These are phyloP conservation scores for Phytopythium sindhum DNA, from an alignment of 352 stramenopile genomes.

Conservation along the genomic window DNA sequence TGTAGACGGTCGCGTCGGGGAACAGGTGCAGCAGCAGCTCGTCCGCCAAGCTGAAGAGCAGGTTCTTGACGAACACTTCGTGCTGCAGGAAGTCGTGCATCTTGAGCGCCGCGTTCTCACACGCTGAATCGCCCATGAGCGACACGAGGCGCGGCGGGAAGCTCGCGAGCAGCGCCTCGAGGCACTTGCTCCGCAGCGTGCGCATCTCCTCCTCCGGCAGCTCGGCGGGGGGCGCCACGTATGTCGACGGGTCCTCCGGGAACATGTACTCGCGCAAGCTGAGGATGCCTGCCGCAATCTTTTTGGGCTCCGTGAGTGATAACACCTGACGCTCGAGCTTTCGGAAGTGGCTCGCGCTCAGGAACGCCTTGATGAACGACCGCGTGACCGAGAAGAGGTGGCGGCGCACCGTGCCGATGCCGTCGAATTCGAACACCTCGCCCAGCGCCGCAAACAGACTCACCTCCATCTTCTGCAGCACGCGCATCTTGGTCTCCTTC, in stretches of 20 bases:
- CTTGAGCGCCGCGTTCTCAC: constrained; percentile 74
- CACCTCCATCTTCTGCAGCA: constrained; percentile 79
- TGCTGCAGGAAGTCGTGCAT: constrained; percentile 86
- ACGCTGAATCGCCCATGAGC: constrained; percentile 74
- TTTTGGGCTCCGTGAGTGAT: constrained; percentile 74
- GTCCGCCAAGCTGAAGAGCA: constrained; percentile 77
- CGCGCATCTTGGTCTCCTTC: constrained; percentile 79
- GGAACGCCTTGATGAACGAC: constrained; percentile 78
- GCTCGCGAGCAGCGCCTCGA: constrained; percentile 69
- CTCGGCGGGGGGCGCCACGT: constrained; percentile 7
- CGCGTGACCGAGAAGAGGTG: constrained; percentile 84
- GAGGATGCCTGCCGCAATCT: constrained; percentile 49
- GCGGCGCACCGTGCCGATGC: constrained; percentile 71
- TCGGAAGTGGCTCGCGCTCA: constrained; percentile 77
- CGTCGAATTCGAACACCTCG: constrained; percentile 85
- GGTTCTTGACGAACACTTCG: constrained; percentile 85
- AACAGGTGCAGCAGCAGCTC: constrained; percentile 78
- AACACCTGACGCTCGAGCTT: constrained; percentile 79
- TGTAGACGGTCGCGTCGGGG: constrained; percentile 52
- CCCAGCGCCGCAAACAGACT: constrained; percentile 70
- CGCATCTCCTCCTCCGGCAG: constrained; percentile 40
- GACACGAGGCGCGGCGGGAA: constrained; percentile 70
- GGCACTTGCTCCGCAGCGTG: constrained; percentile 48
- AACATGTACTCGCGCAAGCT: constrained; percentile 66
- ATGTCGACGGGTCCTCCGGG: constrained; percentile 23